Conservation (phyloP, 208 protist genomes). For the Trypanosoma vivax region DNA sequence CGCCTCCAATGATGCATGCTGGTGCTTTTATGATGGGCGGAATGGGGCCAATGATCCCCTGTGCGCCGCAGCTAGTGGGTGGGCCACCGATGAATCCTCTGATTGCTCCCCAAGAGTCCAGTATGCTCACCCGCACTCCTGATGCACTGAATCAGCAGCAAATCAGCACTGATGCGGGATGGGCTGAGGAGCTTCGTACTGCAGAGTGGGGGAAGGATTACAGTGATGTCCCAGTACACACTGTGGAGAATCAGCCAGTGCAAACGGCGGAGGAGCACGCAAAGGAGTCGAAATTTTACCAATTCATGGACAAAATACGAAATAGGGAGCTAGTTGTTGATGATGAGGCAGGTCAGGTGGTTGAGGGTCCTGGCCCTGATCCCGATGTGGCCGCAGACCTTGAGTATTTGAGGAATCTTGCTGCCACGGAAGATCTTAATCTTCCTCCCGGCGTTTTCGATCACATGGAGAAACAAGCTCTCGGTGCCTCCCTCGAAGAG, state of each 20-base stretch:
- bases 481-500: constrained; percentile 13
- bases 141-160: constrained; percentile 12
- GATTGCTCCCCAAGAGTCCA: too few relatives aligned
- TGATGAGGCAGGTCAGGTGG: constrained; percentile 67
- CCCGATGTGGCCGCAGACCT: constrained; percentile 39
- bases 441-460: constrained; percentile 44
- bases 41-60: constrained; percentile 12
- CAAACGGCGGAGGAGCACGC: constrained; percentile 57
- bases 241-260: constrained; percentile 30
- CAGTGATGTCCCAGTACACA: constrained; percentile 55
- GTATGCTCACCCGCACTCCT: too few relatives aligned
- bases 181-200: constrained; percentile 50
- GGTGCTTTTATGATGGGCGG: constrained; percentile 16
- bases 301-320: constrained; percentile 75
- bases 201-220: constrained; percentile 75
- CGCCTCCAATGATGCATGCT: constrained; percentile 34
- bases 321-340: constrained; percentile 74
- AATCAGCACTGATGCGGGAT: constrained; percentile 25
- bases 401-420: constrained; percentile 48
- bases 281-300: constrained; percentile 62
- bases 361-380: constrained; percentile 63
- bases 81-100: too few relatives aligned
- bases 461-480: constrained; percentile 4
- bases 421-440: constrained; percentile 38
- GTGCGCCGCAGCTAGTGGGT: constrained; percentile 22